Percentiles rank a stretch among this genome's conserved stretches.
Evolutionary conservation across 371 early-diverging fungal genomes (phyloP).

Genomic region (Choanephora cucurbitarum): DNA sequence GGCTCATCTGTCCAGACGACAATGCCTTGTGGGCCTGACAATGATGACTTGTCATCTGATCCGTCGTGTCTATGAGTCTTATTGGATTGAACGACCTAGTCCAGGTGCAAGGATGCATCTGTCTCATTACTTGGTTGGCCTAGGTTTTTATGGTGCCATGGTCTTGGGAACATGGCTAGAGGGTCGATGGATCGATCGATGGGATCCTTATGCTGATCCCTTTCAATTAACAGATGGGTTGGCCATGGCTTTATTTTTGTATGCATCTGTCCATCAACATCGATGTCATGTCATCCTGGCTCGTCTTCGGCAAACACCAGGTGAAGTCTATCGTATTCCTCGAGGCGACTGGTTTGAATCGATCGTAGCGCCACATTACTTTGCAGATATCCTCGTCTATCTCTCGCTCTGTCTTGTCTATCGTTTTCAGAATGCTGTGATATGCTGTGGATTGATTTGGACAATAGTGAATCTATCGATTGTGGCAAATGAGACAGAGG

Average conservation of each 20-base stretch:
- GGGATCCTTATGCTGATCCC: conserved; percentile 27
- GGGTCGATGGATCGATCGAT: too few relatives aligned
- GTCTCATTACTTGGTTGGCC: conserved; percentile 66
- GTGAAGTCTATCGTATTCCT: conserved; percentile 55
- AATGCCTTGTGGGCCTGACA: conserved; percentile 42
- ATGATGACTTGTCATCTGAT: conserved; percentile 56
- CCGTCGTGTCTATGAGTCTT: conserved; percentile 68
- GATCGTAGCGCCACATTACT: conserved; percentile 72
- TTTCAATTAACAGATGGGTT: conserved; percentile 14
- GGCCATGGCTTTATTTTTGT: conserved; percentile 37
- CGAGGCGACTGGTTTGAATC: conserved; percentile 72
- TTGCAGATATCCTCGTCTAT: conserved; percentile 77
- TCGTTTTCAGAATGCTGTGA: conserved; percentile 27
- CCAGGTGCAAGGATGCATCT: conserved; percentile 64
- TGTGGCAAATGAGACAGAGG: conserved; percentile 61
- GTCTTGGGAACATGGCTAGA: conserved; percentile 52
- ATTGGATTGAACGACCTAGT: conserved; percentile 59
- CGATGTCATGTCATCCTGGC: conserved; percentile 68
- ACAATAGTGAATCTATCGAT: conserved; percentile 61
- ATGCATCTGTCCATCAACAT: conserved; percentile 67
- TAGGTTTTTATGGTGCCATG: conserved; percentile 68
- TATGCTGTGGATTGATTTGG: conserved; percentile 58
- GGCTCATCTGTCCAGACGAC: conserved; percentile 19
- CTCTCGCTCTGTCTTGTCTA: conserved; percentile 45
- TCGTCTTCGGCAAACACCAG: conserved; percentile 42